Percentiles rank a stretch among this genome's conserved stretches.
Evolutionary conservation across 2,329 filamentous ascomycete species (phyloP).

Genomic region (Diplocarpon rosae): DNA sequence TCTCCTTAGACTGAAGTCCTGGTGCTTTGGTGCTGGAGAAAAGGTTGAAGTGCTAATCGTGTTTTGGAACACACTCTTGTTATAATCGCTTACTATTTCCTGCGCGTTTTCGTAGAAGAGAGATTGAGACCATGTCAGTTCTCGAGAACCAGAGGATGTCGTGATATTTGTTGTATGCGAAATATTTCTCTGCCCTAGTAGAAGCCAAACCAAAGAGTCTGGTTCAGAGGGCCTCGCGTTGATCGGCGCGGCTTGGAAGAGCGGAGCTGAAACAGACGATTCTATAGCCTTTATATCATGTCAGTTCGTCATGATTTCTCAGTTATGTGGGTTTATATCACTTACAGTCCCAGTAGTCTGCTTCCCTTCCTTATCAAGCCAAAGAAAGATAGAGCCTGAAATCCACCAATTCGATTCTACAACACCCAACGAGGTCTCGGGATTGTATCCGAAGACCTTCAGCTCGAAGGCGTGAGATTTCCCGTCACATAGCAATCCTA

Average conservation of each 20-base stretch:
- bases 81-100: conserved; percentile 11
- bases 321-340: background rate
- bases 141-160: conserved; percentile 13
- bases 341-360: conserved; percentile 10
- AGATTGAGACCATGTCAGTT: conserved; percentile 13
- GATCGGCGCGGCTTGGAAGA: conserved; percentile 8
- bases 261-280: conserved; percentile 3
- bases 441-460: conserved; percentile 49
- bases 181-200: conserved; percentile 8
- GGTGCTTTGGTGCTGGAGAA: background rate
- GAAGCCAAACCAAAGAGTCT: conserved; percentile 11
- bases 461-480: conserved; percentile 53
- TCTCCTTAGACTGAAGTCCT: conserved; percentile 2
- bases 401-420: conserved; percentile 61
- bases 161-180: conserved; percentile 13
- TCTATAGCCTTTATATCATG: conserved; percentile 2
- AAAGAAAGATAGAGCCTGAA: conserved; percentile 65
- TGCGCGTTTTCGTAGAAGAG: conserved; percentile 15
- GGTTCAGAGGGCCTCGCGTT: conserved; percentile 1
- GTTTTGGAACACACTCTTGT: conserved; percentile 14
- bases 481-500: conserved; percentile 56
- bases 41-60: conserved; percentile 11
- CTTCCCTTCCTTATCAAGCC: conserved; percentile 29
- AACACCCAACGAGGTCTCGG: conserved; percentile 35
- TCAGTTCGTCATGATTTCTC: background rate